Evolutionary conservation across 768 basidiomycete species (phyloP), one percentile per base, ranked within the genome.

Genomic region (Multifurca ochricompacta): DNA sequence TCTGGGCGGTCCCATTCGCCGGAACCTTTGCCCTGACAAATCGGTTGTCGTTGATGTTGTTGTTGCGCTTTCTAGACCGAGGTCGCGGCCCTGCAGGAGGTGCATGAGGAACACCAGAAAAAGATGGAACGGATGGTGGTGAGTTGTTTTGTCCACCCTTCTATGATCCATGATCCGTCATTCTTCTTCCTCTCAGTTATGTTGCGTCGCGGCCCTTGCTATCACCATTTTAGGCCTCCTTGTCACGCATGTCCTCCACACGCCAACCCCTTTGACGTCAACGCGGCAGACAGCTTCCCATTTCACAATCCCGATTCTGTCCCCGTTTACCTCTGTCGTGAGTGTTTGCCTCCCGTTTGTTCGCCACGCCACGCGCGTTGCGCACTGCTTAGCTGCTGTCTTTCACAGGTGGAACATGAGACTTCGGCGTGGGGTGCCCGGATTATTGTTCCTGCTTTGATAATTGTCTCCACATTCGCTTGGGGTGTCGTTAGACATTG

Each of bases 281-380:
- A 47, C 28, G 6, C 46, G 50, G 37, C 61, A 69, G 5, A 70
- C 43, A 11, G 54, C 82, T 1, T 71, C 77, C 1, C 87, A 87
- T 64, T 87, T 87, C 65, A 88, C 86, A 0, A 83, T 89, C 21
- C 85, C 87, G 4, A 81, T 89, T 3, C 66, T 89, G 16, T 89
- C 87, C 0, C 87, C 86, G 0, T 89, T 88, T 61, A 78, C 85
- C 2, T 87, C 85, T 9, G 87, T 88, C 64, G 86, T 88, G 55
- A 52, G 78, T 70, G 2, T 48, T 21, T 27, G 27, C n/a, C n/a
- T n/a, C n/a, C n/a, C n/a, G n/a, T 28, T n/a, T 11, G 34, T 14
- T 51, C 30, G 30, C 6, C 44, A 35, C 25, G 21, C 21, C n/a
- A 3, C 25, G 39, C 31, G 28, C 23, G 23, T 32, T 7, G 30